These are phyloP conservation scores for Bipolaris gigantea DNA, from an alignment of 2,329 filamentous ascomycete genomes.

Conservation along the genomic window DNA sequence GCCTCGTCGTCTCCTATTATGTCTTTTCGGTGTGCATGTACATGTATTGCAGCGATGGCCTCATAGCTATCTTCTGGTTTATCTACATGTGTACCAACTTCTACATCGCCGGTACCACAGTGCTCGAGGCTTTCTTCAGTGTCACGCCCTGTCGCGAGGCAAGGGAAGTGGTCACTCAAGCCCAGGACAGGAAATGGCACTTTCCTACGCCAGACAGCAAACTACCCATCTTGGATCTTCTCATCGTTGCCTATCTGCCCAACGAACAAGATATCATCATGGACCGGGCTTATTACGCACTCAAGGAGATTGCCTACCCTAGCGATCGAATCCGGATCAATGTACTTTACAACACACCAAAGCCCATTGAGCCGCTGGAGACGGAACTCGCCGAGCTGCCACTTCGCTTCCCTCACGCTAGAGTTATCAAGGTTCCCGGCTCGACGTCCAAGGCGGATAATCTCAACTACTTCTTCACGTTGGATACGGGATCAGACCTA, in stretches of 20 bases:
- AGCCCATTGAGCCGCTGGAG: constrained; percentile 51
- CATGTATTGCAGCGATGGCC: constrained; percentile 43
- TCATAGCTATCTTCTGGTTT: constrained; percentile 50
- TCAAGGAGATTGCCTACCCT: constrained; percentile 53
- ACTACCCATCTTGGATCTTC: constrained; percentile 50
- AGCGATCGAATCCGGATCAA: constrained; percentile 52
- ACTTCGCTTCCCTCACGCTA: constrained; percentile 45
- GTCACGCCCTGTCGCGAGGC: constrained; percentile 44
- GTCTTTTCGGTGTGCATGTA: constrained; percentile 48
- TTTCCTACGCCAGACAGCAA: constrained; percentile 48
- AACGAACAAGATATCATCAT: constrained; percentile 56
- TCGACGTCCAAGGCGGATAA: constrained; percentile 57
- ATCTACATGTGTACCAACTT: constrained; percentile 50
- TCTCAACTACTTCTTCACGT: constrained; percentile 52
- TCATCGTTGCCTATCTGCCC: constrained; percentile 56
- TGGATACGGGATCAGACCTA: constrained; percentile 50
- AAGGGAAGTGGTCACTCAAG: constrained; percentile 42
- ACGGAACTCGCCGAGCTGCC: constrained; percentile 47
- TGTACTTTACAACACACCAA: constrained; percentile 54
- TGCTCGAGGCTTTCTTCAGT: constrained; percentile 48
- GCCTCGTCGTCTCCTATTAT: constrained; percentile 48
- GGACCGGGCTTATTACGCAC: constrained; percentile 51
- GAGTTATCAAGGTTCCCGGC: constrained; percentile 52
- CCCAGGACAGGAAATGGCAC: constrained; percentile 45
- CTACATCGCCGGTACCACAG: constrained; percentile 49